Evolutionary conservation across 2,329 filamentous ascomycete species (phyloP), one percentile per base, ranked within the genome.

Genomic region (Falciphora oryzae): DNA sequence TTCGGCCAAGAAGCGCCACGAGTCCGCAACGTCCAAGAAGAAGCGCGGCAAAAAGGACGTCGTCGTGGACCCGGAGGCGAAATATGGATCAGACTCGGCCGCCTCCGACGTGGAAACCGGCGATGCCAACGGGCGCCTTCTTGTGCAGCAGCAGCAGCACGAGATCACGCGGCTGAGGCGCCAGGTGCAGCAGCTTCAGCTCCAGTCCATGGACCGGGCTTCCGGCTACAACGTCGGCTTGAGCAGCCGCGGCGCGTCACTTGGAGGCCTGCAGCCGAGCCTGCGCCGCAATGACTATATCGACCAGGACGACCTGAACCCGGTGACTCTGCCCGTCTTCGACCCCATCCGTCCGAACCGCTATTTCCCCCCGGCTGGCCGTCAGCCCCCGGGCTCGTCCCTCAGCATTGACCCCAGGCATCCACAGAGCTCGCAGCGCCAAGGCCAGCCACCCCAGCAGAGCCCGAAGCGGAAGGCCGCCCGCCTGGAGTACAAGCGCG

Each of bases 401-500:
- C 11, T 44, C 60, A 5, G 18, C 25, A 31, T 56, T 22, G 61
- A 53, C 44, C 27, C 44, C n/a, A 29, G 60, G 38, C 44, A 35
- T 44, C 61, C 4, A 22, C 61, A 32, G 27, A 18, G 14, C 44
- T 44, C 14, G 35, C 61, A 32, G 27, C 35, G 25, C 11, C 31
- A 13, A 25, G 35, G 27, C 14, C 32, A 59, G 8, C 57, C 62
- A 3, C 50, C 32, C 14, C 22, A 31, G 18, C 64, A 58, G 28
- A 66, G 58, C 57, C 61, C 28, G 44, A 69, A 70, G 61, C 66
- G 64, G 27, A 71, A 68, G 44, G 27, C 57, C 8, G 62, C 66
- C 4, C 66, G 68, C 66, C 65, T 75, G 14, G 77, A 79, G 56
- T 85, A 75, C 73, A 83, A 82, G 70, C 78, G 83, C 1, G 81